A percentile compares a stretch with the other conserved stretches of the same genome.
Evolutionary conservation across 2,329 filamentous ascomycete genomes (phyloP).

Genomic region (Phialophora expanda): DNA sequence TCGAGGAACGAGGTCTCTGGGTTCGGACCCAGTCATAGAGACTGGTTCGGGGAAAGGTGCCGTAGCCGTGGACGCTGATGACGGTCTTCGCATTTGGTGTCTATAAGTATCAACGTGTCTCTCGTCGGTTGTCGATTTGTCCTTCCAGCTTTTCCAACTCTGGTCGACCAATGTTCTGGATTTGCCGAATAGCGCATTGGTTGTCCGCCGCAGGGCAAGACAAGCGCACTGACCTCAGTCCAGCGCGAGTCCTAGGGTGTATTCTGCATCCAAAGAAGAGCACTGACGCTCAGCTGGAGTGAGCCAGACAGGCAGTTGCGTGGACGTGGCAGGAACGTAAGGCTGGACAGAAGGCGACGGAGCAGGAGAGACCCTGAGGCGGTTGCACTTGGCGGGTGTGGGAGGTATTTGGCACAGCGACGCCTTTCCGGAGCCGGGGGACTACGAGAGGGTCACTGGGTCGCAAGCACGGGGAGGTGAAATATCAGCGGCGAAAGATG

Average conservation of each 20-base stretch:
- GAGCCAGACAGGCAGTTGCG: constrained; percentile 17
- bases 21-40: constrained; percentile 26
- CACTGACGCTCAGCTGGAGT: constrained; percentile 17
- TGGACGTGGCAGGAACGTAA: not conserved
- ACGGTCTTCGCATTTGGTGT: constrained; percentile 24
- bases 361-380: constrained; percentile 13
- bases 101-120: not conserved
- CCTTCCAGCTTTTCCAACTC: constrained; percentile 26
- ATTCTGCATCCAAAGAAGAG: constrained; percentile 23
- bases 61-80: constrained; percentile 32
- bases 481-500: constrained; percentile 7
- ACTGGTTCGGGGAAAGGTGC: constrained; percentile 25
- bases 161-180: constrained; percentile 25
- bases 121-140: not conserved
- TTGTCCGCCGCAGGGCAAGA: constrained; percentile 15
- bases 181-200: constrained; percentile 33
- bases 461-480: constrained; percentile 3
- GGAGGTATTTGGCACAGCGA: constrained; percentile 17
- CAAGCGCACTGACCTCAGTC: constrained; percentile 27
- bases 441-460: constrained; percentile 14
- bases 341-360: constrained; percentile 7
- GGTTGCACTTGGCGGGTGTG: constrained; percentile 14
- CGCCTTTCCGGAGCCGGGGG: constrained; percentile 3
- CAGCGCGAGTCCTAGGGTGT: constrained; percentile 20
- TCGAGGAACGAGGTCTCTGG: constrained; percentile 13